Evolutionary conservation across 768 basidiomycete genomes (phyloP), one percentile per base, ranked within the genome.

Genomic region (Pisolithus tinctorius): DNA sequence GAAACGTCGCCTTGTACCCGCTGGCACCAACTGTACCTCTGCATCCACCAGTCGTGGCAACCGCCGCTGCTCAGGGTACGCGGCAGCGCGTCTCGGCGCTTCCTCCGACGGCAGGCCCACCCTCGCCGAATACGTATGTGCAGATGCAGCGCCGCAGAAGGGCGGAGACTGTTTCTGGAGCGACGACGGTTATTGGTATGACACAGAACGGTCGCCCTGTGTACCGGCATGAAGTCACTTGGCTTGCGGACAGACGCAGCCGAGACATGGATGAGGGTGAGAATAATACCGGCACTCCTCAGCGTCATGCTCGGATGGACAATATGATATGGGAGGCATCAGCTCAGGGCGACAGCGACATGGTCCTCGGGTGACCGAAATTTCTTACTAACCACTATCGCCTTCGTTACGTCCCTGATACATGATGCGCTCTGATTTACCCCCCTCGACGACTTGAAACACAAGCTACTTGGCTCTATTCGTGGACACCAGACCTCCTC

Each of bases 111-210:
- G 53, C 57, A 0, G 20, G 57, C 39, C 61, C 69, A 25, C 58
- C 60, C 3, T 58, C 58, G 4, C 44, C 57, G 25, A 59, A 52
- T 13, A 49, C 49, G 29, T 62, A 51, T 25, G 49, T 26, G 4
- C 64, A 65, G 36, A 27, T 56, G 16, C 63, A 65, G 23, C 65
- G 51, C 47, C 69, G 67, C 29, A 59, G 67, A 47, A 52, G 67
- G 29, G 69, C 67, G 6, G 67, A 69, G 54, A 69, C 67, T 10
- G 65, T 67, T 7, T 69, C 66, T 4, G 66, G 66, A 3, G 63
- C 62, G 36, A 59, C 65, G 47, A 56, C 56, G 11, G 58, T 61
- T 7, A 44, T 62, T 37, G 64, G 56, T 43, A 54, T 61, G 62
- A 64, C 64, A 1, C 62, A 58, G 1, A 63, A 62, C 8, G 64